A percentile compares a stretch with the other conserved stretches of the same genome.
Conservation (phyloP, 179 eudicot species). For the Monotropa hypopitys region DNA sequence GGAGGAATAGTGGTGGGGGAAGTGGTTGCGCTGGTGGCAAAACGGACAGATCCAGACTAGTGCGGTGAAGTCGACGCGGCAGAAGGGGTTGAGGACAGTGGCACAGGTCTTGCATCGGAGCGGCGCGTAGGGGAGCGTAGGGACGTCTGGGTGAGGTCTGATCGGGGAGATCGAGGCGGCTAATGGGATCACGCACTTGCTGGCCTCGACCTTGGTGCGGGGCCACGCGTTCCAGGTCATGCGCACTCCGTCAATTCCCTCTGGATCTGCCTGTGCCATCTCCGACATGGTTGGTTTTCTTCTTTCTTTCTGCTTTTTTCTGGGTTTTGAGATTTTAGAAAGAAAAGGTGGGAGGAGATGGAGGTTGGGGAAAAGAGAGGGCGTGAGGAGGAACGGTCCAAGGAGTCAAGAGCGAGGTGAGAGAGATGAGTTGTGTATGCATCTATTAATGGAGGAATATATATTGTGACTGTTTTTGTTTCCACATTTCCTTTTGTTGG, state of each 20-base stretch:
- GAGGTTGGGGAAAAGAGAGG: neutral
- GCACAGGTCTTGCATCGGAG: slow-evolving; percentile 74
- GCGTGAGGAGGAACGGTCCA: neutral
- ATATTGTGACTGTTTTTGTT: too few relatives aligned
- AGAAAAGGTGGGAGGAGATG: neutral
- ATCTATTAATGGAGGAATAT: neutral
- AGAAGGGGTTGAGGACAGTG: slow-evolving; percentile 53
- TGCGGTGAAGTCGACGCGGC: slow-evolving; percentile 59
- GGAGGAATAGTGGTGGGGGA: slow-evolving; percentile 59
- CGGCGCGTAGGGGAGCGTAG: slow-evolving; percentile 61
- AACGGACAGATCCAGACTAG: slow-evolving; percentile 93
- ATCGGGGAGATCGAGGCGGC: slow-evolving; percentile 77
- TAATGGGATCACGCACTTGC: slow-evolving; percentile 83
- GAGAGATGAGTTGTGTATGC: neutral
- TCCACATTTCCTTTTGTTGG: too few relatives aligned
- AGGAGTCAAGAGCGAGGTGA: neutral
- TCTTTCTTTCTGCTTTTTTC: neutral
- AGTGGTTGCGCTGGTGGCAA: slow-evolving; percentile 75
- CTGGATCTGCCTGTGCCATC: slow-evolving; percentile 46
- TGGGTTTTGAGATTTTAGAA: neutral
- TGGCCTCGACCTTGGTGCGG: slow-evolving; percentile 67
- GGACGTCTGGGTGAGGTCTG: slow-evolving; percentile 44
- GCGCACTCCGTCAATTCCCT: slow-evolving; percentile 73
- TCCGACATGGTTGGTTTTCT: slow-evolving; percentile 14
- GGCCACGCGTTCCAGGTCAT: slow-evolving; percentile 96